Percentiles rank a stretch among this genome's conserved stretches.
phyloP scores from a whole-genome alignment of 2,329 filamentous ascomycete genomes.

The Colletotrichum musicola region DNA sequence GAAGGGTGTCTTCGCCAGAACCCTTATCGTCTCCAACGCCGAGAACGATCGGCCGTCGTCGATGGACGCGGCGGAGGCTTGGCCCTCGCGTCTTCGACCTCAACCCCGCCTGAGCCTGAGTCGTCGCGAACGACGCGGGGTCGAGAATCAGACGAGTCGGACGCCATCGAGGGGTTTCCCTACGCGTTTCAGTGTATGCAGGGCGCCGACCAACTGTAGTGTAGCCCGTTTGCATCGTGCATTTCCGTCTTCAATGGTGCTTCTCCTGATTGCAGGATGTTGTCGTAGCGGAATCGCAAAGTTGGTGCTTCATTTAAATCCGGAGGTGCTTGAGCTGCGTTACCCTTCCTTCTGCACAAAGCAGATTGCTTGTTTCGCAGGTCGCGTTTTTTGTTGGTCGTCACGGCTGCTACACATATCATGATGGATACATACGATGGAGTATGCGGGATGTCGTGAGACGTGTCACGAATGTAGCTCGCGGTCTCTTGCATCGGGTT shows the following conservation, averaged over 20 bases:
- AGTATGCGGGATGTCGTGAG: constrained; percentile 4
- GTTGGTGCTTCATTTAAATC: too few relatives aligned
- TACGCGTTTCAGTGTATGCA: constrained; percentile 37
- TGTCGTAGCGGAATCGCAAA: too few relatives aligned
- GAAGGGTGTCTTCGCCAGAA: not conserved
- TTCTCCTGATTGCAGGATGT: too few relatives aligned
- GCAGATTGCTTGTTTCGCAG: too few relatives aligned
- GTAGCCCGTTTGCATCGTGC: not conserved
- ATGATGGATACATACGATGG: not conserved
- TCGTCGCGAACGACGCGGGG: constrained; percentile 22
- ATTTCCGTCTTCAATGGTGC: not conserved
- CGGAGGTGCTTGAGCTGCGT: too few relatives aligned
- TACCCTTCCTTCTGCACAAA: too few relatives aligned
- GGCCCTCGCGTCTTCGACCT: constrained; percentile 15
- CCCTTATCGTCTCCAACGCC: constrained; percentile 22
- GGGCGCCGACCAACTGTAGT: constrained; percentile 19
- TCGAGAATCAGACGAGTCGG: constrained; percentile 11
- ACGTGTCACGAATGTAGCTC: constrained; percentile 15
- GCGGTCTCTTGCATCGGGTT: constrained; percentile 10
- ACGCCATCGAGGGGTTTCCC: constrained; percentile 14
- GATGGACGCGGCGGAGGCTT: constrained; percentile 20
- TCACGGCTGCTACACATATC: not conserved
- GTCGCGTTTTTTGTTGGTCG: not conserved
- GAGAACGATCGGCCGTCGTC: constrained; percentile 12
- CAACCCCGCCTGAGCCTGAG: constrained; percentile 18